Evolutionary conservation across 345 rosid genomes (phyloP), one percentile per base, ranked within the genome.

Genomic region (Rhizophora mangle): DNA sequence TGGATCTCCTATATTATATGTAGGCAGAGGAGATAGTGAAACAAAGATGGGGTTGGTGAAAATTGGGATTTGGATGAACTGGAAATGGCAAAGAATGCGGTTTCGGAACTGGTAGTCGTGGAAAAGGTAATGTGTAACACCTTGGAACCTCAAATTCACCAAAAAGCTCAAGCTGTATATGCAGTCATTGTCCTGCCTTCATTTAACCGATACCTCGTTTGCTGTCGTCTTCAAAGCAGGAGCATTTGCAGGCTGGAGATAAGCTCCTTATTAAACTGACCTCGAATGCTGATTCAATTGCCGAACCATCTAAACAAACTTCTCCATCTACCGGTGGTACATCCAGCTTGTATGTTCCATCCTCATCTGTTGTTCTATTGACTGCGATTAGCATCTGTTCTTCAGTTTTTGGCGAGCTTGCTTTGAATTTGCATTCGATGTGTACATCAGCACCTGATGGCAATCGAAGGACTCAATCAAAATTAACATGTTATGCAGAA

Each of bases 311-410:
- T 4, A 79, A 87, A 61, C 96, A 91, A 56, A 91, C 88, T 24
- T 88, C 80, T 3, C 97, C 96, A 26, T 94, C 97, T 4, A 89
- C 83, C 10, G 84, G 73, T 13, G 97, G 96, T 64, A 89, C 78
- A 59, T 87, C 92, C 53, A 89, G 65, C 74, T 75, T 86, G 76
- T 89, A 94, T 8, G 75, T 88, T 19, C 97, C 98, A 66, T 72
- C 72, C 49, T 72, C 79, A 62, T 85, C 74, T 0, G 92, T 91
- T 15, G 89, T 89, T 77, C 96, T 80, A 84, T 88, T 91, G 4
- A 88, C 93, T 6, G 96, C 88, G 71, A 88, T 83, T 58, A 53
- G 70, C 61, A 91, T 86, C 52, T 83, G 85, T 76, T 91, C 95
- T 37, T 80, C 29, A 53, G 96, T 91, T 81, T 72, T 77, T 0